These are phyloP conservation scores for Torulaspora globosa DNA, from an alignment of 1,139 yeast genomes.

Conservation along the genomic window DNA sequence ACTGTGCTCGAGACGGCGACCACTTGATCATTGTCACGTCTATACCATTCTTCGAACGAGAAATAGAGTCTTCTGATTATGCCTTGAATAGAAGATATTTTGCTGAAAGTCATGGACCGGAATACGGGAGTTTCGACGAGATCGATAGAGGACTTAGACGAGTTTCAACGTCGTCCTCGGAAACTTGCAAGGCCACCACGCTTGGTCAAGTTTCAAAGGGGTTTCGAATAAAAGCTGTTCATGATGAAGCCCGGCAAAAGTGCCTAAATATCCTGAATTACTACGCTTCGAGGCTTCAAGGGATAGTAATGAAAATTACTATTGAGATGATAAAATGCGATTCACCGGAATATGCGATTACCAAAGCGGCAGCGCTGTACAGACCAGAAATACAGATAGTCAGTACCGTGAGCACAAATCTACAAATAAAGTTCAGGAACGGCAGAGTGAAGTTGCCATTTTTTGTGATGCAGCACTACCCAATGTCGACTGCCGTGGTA, in stretches of 20 bases:
- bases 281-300: constrained; percentile 38
- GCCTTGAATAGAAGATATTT: constrained; percentile 5
- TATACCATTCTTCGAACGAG: constrained; percentile 38
- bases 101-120: constrained; percentile 5
- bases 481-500: constrained; percentile 36
- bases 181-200: constrained; percentile 4
- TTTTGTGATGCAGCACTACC: constrained; percentile 36
- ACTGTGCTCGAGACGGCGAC: constrained; percentile 58
- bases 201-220: constrained; percentile 12
- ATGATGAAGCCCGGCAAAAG: constrained; percentile 39
- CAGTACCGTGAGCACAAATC: constrained; percentile 38
- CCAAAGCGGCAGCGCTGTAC: constrained; percentile 50
- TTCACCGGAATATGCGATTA: constrained; percentile 45
- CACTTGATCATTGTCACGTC: constrained; percentile 50
- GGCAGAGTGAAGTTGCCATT: constrained; percentile 38
- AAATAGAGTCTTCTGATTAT: constrained; percentile 14
- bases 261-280: constrained; percentile 44
- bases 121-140: constrained; percentile 8
- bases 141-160: constrained; percentile 6
- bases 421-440: constrained; percentile 35
- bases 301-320: constrained; percentile 46
- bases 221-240: constrained; percentile 24
- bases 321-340: constrained; percentile 48
- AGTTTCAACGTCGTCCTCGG: constrained; percentile 9
- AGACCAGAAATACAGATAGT: constrained; percentile 52